Evolutionary conservation across 2,329 filamentous ascomycete species (phyloP).

Genomic region (Calonectria pseudoreteaudii): DNA sequence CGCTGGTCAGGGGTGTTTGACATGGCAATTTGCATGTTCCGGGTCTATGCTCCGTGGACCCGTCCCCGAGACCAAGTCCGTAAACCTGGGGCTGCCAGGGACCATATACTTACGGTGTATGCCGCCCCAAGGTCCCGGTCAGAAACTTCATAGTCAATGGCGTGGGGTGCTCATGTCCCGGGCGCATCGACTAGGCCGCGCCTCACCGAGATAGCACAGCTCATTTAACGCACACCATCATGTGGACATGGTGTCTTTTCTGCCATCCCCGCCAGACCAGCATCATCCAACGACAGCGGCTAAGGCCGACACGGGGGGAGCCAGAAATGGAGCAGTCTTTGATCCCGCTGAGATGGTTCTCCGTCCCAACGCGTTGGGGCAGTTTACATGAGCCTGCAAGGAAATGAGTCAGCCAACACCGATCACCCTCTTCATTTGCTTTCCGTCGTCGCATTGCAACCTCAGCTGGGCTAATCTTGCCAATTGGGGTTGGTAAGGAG

Average conservation of each 20-base stretch:
- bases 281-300: slow-evolving; percentile 29
- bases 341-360: slow-evolving; percentile 9
- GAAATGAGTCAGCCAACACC: slow-evolving; percentile 21
- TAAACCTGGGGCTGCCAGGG: slow-evolving; percentile 7
- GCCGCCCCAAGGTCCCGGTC: neutral
- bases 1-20: slow-evolving; percentile 16
- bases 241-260: slow-evolving; percentile 32
- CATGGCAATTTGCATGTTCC: slow-evolving; percentile 33
- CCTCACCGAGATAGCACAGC: slow-evolving; percentile 36
- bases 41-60: slow-evolving; percentile 13
- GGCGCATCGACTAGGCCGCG: slow-evolving; percentile 15
- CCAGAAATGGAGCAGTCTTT: neutral
- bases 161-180: slow-evolving; percentile 31
- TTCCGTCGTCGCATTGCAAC: neutral
- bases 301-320: slow-evolving; percentile 28
- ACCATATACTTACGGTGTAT: neutral
- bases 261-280: slow-evolving; percentile 22
- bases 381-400: neutral
- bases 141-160: slow-evolving; percentile 24
- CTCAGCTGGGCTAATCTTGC: neutral
- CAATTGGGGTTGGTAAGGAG: neutral
- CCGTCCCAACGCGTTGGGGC: neutral
- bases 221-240: slow-evolving; percentile 31
- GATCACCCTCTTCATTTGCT: slow-evolving; percentile 1
- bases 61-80: slow-evolving; percentile 1